Percentiles rank a stretch among this genome's conserved stretches.
Conservation (phyloP, 2,329 filamentous ascomycete genomes). For the Alternaria ethzedia region DNA sequence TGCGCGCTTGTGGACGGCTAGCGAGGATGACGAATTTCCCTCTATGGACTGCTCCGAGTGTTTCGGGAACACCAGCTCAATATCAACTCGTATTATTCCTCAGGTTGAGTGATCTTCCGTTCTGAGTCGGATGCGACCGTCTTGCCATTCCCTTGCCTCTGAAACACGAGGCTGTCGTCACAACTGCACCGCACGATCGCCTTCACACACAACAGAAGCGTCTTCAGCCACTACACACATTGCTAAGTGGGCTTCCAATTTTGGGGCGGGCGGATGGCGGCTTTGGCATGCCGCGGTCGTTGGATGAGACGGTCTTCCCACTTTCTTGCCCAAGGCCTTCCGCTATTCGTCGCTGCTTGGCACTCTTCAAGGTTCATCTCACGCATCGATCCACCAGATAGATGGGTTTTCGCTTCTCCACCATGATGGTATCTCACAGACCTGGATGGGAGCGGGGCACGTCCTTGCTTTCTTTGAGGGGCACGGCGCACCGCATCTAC, state of each 20-base stretch:
- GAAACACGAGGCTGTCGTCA: background rate
- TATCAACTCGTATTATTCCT: background rate
- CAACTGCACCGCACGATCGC: background rate
- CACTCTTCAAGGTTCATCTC: slow-evolving; percentile 7
- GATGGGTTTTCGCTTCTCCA: slow-evolving; percentile 27
- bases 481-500: slow-evolving; percentile 34
- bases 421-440: slow-evolving; percentile 26
- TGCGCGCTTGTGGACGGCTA: background rate
- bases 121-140: background rate
- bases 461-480: slow-evolving; percentile 16
- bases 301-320: slow-evolving; percentile 4
- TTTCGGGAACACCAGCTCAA: slow-evolving; percentile 9
- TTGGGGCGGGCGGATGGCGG: slow-evolving; percentile 3
- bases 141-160: background rate
- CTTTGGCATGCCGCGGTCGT: slow-evolving; percentile 8
- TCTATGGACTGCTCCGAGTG: background rate
- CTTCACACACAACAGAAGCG: background rate
- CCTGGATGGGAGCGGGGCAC: slow-evolving; percentile 17
- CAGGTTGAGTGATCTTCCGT: background rate
- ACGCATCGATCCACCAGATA: slow-evolving; percentile 13
- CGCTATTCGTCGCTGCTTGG: slow-evolving; percentile 10
- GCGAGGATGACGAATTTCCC: background rate
- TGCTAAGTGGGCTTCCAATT: slow-evolving; percentile 6
- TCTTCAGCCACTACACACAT: background rate
- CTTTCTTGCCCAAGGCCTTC: slow-evolving; percentile 18